Conservation (phyloP, 108 stramenopile species). For the Chaetoceros muelleri region DNA sequence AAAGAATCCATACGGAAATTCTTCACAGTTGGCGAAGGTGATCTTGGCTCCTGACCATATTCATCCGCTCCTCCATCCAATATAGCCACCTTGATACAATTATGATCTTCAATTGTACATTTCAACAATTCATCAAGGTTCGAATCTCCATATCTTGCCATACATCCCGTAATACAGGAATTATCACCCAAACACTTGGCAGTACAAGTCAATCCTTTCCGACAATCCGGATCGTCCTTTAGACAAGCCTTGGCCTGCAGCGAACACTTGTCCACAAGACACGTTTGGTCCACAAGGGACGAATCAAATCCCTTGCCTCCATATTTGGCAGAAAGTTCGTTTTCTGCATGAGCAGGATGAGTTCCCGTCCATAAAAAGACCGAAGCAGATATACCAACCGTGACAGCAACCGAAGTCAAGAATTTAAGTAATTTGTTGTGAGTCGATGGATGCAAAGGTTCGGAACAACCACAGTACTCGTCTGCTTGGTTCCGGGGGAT, state of each 20-base stretch:
- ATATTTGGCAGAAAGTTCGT: conserved; percentile 80
- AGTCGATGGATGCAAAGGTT: too few species aligned
- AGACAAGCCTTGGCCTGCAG: conserved; percentile 81
- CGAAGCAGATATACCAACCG: conserved; percentile 15
- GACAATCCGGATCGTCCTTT: conserved; percentile 72
- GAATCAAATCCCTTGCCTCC: conserved; percentile 77
- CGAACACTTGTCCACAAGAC: conserved; percentile 71
- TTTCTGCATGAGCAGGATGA: conserved; percentile 64
- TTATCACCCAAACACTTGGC: conserved; percentile 89
- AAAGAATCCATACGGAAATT: conserved; percentile 72
- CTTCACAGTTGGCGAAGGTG: conserved; percentile 69
- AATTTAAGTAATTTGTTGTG: neutral
- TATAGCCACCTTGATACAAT: conserved; percentile 95
- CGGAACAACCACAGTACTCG: neutral
- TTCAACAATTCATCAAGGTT: conserved; percentile 88
- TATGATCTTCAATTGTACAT: conserved; percentile 93
- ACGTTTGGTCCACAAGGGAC: conserved; percentile 77
- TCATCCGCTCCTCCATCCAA: conserved; percentile 76
- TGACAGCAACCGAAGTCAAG: conserved; percentile 1
- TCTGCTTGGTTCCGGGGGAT: neutral
- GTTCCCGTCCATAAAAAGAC: too few species aligned
- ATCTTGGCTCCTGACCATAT: conserved; percentile 60
- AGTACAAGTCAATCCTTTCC: conserved; percentile 89
- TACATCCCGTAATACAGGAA: conserved; percentile 92
- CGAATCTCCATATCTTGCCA: conserved; percentile 88